These are phyloP conservation scores for Eucalyptus pumila DNA, from an alignment of 345 rosid genomes.

Conservation along the genomic window DNA sequence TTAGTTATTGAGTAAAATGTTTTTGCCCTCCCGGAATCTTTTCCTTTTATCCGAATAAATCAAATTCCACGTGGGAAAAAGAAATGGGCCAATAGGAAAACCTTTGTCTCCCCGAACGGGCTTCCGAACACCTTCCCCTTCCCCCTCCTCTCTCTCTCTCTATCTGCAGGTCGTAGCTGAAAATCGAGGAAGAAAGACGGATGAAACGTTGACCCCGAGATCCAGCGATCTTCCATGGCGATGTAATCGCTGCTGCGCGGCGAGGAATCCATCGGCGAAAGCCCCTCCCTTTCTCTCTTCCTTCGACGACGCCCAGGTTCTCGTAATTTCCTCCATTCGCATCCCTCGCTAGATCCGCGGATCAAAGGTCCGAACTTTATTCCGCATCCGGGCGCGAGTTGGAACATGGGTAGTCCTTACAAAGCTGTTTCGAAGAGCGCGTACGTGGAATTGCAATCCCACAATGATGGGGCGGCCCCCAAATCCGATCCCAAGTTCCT, in stretches of 20 bases:
- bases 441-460: slow-evolving; percentile 46
- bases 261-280: not conserved
- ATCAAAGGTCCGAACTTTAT: not conserved
- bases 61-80: not conserved
- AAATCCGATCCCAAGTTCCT: slow-evolving; percentile 16
- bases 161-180: not conserved
- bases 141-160: not conserved
- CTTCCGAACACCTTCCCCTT: not conserved
- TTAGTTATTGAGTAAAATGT: not conserved
- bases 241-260: not conserved
- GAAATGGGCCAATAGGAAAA: not conserved
- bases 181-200: not conserved
- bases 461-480: slow-evolving; percentile 8
- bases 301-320: not conserved
- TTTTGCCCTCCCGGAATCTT: not conserved
- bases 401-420: slow-evolving; percentile 58
- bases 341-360: not conserved
- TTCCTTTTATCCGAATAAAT: not conserved
- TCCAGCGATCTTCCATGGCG: not conserved
- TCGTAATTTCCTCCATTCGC: not conserved
- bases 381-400: not conserved
- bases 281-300: not conserved
- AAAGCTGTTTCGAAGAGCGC: slow-evolving; percentile 44
- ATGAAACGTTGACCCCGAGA: slow-evolving; percentile 7
- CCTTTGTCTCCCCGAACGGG: not conserved